Percentiles rank a stretch among this genome's conserved stretches.
These are phyloP conservation scores for Megacollybia platyphylla DNA, from an alignment of 1,284 basidiomycete species.

Conservation along the genomic window DNA sequence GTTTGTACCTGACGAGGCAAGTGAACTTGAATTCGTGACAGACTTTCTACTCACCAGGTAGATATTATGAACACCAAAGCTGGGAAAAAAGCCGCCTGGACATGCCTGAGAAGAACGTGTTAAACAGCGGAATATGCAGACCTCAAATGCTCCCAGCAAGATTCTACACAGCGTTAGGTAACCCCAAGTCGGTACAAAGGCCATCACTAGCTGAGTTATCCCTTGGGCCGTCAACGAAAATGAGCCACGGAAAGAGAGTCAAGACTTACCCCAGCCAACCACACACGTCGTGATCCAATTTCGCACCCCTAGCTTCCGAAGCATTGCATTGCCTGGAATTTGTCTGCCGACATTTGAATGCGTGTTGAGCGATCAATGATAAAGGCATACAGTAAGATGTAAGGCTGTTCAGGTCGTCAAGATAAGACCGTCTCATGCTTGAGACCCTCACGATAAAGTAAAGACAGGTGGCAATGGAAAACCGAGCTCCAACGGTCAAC, in stretches of 20 bases:
- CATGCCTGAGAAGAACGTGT: background rate
- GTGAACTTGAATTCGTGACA: background rate
- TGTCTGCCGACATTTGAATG: constrained; percentile 14
- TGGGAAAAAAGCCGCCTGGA: constrained; percentile 9
- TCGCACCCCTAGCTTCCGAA: constrained; percentile 23
- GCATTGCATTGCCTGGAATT: constrained; percentile 25
- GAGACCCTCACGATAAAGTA: constrained; percentile 15
- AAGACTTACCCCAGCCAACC: constrained; percentile 17
- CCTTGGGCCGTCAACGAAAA: constrained; percentile 5
- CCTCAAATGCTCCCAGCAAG: constrained; percentile 15
- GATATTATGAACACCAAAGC: constrained; percentile 9
- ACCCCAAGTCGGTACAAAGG: constrained; percentile 13
- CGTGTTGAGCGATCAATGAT: background rate
- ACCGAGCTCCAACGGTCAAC: constrained; percentile 16
- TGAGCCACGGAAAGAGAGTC: background rate
- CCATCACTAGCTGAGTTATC: constrained; percentile 16
- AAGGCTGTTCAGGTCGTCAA: constrained; percentile 10
- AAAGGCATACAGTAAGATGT: constrained; percentile 17
- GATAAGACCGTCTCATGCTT: no score
- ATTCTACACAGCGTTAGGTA: constrained; percentile 12
- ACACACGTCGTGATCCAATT: constrained; percentile 25
- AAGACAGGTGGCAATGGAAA: constrained; percentile 21
- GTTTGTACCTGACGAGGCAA: constrained; percentile 5
- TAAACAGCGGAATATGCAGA: constrained; percentile 1
- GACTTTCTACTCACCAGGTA: constrained; percentile 7